Conservation (phyloP, 2,329 filamentous ascomycete species). For the Colletotrichum karsti region DNA sequence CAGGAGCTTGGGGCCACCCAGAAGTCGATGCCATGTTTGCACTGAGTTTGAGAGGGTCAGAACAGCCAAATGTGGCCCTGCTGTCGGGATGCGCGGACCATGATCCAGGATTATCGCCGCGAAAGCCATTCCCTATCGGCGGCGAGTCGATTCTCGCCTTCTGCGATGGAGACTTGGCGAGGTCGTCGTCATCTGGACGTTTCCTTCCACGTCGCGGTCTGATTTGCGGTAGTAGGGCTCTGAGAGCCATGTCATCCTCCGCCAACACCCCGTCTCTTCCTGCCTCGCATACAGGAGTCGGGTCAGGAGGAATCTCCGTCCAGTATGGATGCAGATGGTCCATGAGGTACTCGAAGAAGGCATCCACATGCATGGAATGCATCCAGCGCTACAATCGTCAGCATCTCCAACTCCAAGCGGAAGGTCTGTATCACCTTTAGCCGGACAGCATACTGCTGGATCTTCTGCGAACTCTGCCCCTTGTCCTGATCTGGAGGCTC, state of each 20-base stretch:
- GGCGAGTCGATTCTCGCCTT: constrained; percentile 53
- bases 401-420: background rate
- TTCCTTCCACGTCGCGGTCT: constrained; percentile 69
- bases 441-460: constrained; percentile 93
- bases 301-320: constrained; percentile 73
- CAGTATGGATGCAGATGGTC: constrained; percentile 83
- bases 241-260: constrained; percentile 88
- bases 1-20: constrained; percentile 55
- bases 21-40: constrained; percentile 42
- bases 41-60: constrained; percentile 46
- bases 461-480: constrained; percentile 90
- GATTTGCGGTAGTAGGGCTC: constrained; percentile 83
- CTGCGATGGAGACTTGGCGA: constrained; percentile 60
- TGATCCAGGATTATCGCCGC: constrained; percentile 50
- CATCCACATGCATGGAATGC: constrained; percentile 94
- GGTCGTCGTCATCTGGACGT: constrained; percentile 69
- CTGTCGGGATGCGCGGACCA: constrained; percentile 57
- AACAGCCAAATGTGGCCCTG: constrained; percentile 39
- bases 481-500: constrained; percentile 84
- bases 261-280: constrained; percentile 83
- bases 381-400: constrained; percentile 78
- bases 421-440: constrained; percentile 71
- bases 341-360: constrained; percentile 91
- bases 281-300: constrained; percentile 69
- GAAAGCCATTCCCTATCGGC: background rate